Percentiles rank a stretch among this genome's conserved stretches.
phyloP scores from a whole-genome alignment of 257 asterid species.

The Forsythia suspensa region DNA sequence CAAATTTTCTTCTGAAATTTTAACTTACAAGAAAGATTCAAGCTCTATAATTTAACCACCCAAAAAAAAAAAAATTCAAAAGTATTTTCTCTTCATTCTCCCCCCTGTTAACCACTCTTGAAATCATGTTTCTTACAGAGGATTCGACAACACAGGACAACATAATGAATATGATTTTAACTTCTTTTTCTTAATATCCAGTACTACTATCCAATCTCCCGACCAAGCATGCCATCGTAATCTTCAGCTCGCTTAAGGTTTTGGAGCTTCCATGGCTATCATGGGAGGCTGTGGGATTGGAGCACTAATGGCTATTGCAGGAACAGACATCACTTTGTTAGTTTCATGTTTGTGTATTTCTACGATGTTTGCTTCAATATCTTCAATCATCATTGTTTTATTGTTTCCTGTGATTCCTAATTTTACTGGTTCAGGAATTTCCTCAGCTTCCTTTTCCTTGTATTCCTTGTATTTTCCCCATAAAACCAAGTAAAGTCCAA shows the following conservation, averaged over 20 bases:
- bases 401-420: conserved; percentile 12
- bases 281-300: conserved; percentile 2
- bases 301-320: background rate
- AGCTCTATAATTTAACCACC: background rate
- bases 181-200: background rate
- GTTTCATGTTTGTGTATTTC: conserved; percentile 20
- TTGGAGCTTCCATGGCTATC: conserved; percentile 8
- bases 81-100: background rate
- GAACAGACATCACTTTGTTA: background rate
- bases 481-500: conserved; percentile 49
- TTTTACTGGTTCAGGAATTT: conserved; percentile 33
- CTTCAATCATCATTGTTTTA: background rate
- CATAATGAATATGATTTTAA: background rate
- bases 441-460: conserved; percentile 40
- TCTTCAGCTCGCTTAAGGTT: background rate
- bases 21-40: background rate
- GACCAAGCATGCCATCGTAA: background rate
- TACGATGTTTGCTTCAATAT: conserved; percentile 18
- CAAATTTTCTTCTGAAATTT: background rate
- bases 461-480: conserved; percentile 62
- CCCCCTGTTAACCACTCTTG: background rate
- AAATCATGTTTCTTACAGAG: background rate
- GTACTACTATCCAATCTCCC: background rate
- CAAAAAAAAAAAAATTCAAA: background rate
- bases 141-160: background rate